Evolutionary conservation across 2,329 filamentous ascomycete species (phyloP), one percentile per base, ranked within the genome.

Genomic region (Cladorrhinum sp.): DNA sequence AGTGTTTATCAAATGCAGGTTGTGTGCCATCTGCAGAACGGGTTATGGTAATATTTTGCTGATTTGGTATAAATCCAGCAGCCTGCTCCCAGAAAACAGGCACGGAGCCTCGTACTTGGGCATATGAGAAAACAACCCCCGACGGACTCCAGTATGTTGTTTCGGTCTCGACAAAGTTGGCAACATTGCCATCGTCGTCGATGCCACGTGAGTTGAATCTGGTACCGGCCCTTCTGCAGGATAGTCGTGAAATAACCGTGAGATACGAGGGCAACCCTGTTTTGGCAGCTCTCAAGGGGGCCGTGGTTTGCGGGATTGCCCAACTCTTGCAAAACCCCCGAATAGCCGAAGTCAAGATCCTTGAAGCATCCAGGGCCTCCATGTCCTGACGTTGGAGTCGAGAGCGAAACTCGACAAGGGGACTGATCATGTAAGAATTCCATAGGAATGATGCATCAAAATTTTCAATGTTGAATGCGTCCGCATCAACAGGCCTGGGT

Each of bases 341-440:
- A 64, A 98, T 97, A 9, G 93, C 93, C 67, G 91, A 96, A 0
- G 93, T 99, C 61, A 99, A 77, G 57, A 98, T 92, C 45, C 90
- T 85, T 20, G 92, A 96, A 2, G 83, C 81, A 77, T 99, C 95
- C n/a, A 99, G 81, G 3, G 86, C 87, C 62, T 85, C 82, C 66
- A 88, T 89, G 67, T 97, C 92, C 57, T 85, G 82, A 5, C 85
- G 83, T 62, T 91, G 84, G 51, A 99, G 81, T 18, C 91, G 85
- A 27, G 89, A 92, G 49, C 95, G 87, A 73, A 99, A 98, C 72
- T 92, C 85, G 27, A 97, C 88, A 57, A 99, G 81, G 4, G 95
- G 93, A 65, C 90, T 88, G 69, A 99, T 96, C 92, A 99, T 97
- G 76, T 96, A 97, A 2, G 92, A 96, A 72, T 99, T 99, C 95